Base-by-base conservation (phyloP, 2,329 filamentous ascomycete species). In the Lithohypha guttulata region DNA sequence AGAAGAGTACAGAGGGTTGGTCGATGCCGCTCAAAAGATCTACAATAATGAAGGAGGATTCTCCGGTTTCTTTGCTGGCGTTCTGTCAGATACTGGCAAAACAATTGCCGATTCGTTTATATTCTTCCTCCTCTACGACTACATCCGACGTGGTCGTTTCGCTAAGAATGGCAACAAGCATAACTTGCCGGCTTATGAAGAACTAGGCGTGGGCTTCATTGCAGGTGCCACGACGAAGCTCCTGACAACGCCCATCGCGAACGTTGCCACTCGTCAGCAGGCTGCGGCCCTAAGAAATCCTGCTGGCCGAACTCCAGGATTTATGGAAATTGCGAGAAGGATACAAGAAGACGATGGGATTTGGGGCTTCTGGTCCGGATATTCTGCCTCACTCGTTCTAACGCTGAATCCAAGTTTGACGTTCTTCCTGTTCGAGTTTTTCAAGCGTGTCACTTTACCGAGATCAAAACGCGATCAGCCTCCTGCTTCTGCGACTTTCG, bases 391-490 rank as follows among this genome's bases (percentile, higher is more conserved):
- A 15, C 59, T 93, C 42, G 69, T 94, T 26, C 63, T 93, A 35
- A 87, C 86, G 1, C 66, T 93, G 19, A 94, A 94, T 53, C 86
- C 87, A 1, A 80, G 81, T 48, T 71, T 94, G 47, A 93, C 87
- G 0, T 87, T 94, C 56, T 78, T 89, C 50, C 65, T 93, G 20
- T 84, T 93, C 53, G 79, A 84, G 50, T 62, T 79, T 6, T 63
- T 91, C 14, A 78, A 80, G 48, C 69, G 73, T 37, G 55, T 67
- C 1, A 55, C 81, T 2, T 64, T 85, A 1, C 66, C 70, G 3
- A 61, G 65, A 6, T 62, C 66, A 26, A 70, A 65, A 50, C 63
- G 70, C 6, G 62, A 66, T 3, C 64, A 71, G 11, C 71, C 75
- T 0, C 68, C 70, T 0, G 59, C 73, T 0, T 59, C 60, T 29